phyloP scores from a whole-genome alignment of 2,329 filamentous ascomycete genomes.

The Pyrenophora graminea region DNA sequence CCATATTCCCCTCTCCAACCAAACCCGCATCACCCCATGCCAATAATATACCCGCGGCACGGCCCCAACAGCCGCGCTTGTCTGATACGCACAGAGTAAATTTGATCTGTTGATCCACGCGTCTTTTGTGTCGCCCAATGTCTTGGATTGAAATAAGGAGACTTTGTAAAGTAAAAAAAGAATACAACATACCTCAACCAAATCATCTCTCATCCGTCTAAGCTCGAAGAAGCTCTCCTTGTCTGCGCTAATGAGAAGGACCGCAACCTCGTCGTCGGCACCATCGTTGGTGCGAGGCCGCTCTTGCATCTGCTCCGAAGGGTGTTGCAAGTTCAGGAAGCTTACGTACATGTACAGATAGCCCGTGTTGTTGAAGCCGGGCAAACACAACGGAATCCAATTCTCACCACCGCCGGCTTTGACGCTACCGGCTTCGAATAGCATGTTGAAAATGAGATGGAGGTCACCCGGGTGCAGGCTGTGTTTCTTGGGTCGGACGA shows the following conservation, averaged over 20 bases:
- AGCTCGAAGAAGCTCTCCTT: constrained; percentile 93
- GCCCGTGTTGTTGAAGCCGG: constrained; percentile 94
- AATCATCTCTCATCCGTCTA: constrained; percentile 68
- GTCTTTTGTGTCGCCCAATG: neutral
- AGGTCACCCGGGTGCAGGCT: constrained; percentile 94
- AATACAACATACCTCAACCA: constrained; percentile 57
- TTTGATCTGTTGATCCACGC: neutral
- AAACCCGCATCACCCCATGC: constrained; percentile 6
- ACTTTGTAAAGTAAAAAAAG: constrained; percentile 14
- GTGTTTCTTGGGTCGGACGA: constrained; percentile 90
- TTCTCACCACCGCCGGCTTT: constrained; percentile 93
- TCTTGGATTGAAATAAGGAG: constrained; percentile 13
- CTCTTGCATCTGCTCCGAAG: constrained; percentile 50
- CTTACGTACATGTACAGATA: constrained; percentile 99
- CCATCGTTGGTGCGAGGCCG: constrained; percentile 42
- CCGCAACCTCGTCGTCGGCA: constrained; percentile 75
- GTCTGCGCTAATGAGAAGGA: constrained; percentile 88
- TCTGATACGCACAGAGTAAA: neutral
- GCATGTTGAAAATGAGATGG: constrained; percentile 98
- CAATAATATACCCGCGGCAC: neutral
- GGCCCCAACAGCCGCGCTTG: no score
- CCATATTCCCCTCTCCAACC: neutral
- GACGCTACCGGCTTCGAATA: constrained; percentile 92
- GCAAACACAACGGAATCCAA: constrained; percentile 94
- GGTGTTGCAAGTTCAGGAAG: constrained; percentile 72